These are phyloP conservation scores for Leccinum solheimii DNA, from an alignment of 1,284 basidiomycete genomes.

Conservation along the genomic window DNA sequence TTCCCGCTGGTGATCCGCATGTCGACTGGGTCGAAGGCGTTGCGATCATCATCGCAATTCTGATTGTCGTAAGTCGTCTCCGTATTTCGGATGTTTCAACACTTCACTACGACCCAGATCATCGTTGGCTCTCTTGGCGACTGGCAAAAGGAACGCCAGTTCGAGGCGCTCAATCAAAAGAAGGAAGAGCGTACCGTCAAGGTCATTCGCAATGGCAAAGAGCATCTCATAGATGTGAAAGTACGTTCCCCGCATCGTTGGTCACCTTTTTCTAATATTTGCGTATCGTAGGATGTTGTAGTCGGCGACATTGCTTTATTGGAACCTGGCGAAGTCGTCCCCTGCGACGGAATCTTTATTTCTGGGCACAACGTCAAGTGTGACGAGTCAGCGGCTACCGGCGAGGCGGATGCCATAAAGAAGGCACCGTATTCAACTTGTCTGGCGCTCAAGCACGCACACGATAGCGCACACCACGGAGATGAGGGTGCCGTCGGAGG, in stretches of 20 bases:
- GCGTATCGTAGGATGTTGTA: conserved; percentile 67
- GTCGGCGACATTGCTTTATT: conserved; percentile 92
- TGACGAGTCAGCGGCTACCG: conserved; percentile 96
- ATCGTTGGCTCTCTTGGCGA: too few relatives aligned
- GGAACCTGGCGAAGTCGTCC: conserved; percentile 94
- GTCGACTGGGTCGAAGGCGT: too few relatives aligned
- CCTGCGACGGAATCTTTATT: conserved; percentile 94
- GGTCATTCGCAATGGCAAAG: conserved; percentile 82
- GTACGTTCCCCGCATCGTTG: conserved; percentile 36
- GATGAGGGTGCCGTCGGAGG: conserved; percentile 26
- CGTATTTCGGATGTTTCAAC: rapidly evolving
- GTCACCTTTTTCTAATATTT: background rate
- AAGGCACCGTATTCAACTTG: conserved; percentile 85
- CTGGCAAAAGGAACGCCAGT: too few relatives aligned
- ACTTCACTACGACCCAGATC: too few relatives aligned
- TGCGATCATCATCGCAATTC: too few relatives aligned
- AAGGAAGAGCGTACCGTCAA: conserved; percentile 54
- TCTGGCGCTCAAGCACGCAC: conserved; percentile 44
- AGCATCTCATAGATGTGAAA: conserved; percentile 81
- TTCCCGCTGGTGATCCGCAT: too few relatives aligned
- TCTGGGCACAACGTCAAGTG: conserved; percentile 93
- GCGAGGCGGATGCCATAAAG: conserved; percentile 93
- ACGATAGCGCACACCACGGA: conserved; percentile 20
- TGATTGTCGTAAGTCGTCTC: too few relatives aligned
- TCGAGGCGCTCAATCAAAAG: too few relatives aligned